These are phyloP conservation scores for Moricandia arvensis DNA, from an alignment of 345 rosid species.

Conservation along the genomic window DNA sequence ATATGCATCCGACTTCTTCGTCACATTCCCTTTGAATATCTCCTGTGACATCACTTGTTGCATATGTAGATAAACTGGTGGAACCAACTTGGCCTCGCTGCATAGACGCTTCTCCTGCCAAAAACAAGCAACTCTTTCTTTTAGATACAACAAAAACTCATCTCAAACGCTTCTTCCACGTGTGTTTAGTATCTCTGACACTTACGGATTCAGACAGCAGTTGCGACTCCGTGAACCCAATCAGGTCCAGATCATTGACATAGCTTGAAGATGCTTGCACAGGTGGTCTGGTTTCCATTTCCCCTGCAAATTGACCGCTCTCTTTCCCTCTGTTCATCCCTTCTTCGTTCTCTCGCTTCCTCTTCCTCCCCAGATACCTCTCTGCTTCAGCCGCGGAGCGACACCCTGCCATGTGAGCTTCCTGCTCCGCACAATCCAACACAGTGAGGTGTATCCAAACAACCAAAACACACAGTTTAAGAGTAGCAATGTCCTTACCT, in stretches of 20 bases:
- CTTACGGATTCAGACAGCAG: slow-evolving; percentile 77
- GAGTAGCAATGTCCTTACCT: slow-evolving; percentile 43
- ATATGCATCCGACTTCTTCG: slow-evolving; percentile 61
- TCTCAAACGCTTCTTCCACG: not conserved
- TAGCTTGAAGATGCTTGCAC: slow-evolving; percentile 64
- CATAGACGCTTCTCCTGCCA: slow-evolving; percentile 91
- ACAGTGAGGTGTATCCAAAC: slow-evolving; percentile 18
- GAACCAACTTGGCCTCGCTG: slow-evolving; percentile 64
- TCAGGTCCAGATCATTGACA: slow-evolving; percentile 54
- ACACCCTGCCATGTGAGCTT: slow-evolving; percentile 90
- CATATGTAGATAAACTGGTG: slow-evolving; percentile 80
- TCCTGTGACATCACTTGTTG: slow-evolving; percentile 75
- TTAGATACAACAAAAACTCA: not conserved
- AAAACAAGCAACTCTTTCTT: slow-evolving; percentile 35
- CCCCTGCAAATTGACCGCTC: slow-evolving; percentile 40
- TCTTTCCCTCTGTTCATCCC: slow-evolving; percentile 68
- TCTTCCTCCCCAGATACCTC: slow-evolving; percentile 58
- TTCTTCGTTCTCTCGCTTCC: slow-evolving; percentile 79
- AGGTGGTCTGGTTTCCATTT: slow-evolving; percentile 39
- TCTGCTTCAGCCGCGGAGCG: slow-evolving; percentile 83
- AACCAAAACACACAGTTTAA: slow-evolving; percentile 1
- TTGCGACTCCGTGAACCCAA: slow-evolving; percentile 59
- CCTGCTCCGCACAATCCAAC: slow-evolving; percentile 49
- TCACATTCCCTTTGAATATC: slow-evolving; percentile 70
- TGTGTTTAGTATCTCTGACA: not conserved